Conservation (phyloP, 2,329 filamentous ascomycete genomes). For the Metarhizium robertsii region DNA sequence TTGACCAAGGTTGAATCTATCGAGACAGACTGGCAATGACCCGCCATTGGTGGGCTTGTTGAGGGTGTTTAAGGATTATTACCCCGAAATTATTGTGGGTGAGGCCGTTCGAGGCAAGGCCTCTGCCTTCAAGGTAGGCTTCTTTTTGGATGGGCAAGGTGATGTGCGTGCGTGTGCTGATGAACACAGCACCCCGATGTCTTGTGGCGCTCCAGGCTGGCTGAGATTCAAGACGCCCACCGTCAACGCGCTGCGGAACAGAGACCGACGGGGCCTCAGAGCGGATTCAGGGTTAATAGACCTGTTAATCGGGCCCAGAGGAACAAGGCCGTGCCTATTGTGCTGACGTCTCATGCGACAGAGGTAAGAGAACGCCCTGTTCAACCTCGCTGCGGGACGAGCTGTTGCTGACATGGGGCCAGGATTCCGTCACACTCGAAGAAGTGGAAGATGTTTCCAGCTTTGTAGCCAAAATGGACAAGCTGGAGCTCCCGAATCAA, state of each 20-base stretch:
- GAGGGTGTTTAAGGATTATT: conserved; percentile 83
- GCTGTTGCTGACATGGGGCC: background rate
- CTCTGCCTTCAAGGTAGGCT: conserved; percentile 47
- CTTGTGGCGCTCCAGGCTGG: conserved; percentile 62
- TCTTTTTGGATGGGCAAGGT: background rate
- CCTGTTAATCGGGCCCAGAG: conserved; percentile 21
- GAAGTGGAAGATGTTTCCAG: conserved; percentile 64
- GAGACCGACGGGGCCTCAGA: conserved; percentile 21
- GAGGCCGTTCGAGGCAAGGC: conserved; percentile 53
- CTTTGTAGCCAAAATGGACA: conserved; percentile 66
- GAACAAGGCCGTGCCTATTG: conserved; percentile 48
- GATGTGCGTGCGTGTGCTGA: background rate
- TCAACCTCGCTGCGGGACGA: background rate
- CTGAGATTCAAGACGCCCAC: conserved; percentile 54
- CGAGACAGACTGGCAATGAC: conserved; percentile 59
- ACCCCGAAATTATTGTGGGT: conserved; percentile 77
- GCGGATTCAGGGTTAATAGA: conserved; percentile 55
- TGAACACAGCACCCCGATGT: conserved; percentile 56
- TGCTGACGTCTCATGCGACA: conserved; percentile 65
- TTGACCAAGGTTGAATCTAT: conserved; percentile 42
- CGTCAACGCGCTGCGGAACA: conserved; percentile 36
- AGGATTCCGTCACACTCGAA: conserved; percentile 60
- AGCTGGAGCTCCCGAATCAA: conserved; percentile 73
- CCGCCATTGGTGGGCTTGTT: conserved; percentile 64
- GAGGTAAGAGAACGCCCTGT: conserved; percentile 37